Percentiles rank a stretch among this genome's conserved stretches.
Evolutionary conservation across 495 filamentous ascomycete species (phyloP).

Genomic region (Penicillium silybi): DNA sequence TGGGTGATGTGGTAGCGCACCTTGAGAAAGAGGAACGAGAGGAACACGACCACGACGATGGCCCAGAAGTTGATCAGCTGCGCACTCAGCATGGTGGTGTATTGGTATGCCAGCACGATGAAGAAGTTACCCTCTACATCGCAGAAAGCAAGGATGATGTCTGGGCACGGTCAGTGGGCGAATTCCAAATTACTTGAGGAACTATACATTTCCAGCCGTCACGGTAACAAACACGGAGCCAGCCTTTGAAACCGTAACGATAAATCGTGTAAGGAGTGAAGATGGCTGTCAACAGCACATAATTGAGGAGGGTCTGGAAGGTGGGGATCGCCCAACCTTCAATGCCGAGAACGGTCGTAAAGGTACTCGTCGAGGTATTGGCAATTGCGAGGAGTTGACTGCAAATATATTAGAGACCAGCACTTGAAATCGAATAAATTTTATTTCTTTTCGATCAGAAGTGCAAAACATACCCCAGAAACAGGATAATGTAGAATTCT

Average conservation of each 20-base stretch:
- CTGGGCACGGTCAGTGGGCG: slow-evolving; percentile 25
- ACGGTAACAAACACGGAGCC: slow-evolving; percentile 54
- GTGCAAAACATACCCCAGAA: slow-evolving; percentile 65
- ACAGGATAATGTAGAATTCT: slow-evolving; percentile 81
- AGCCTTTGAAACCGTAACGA: slow-evolving; percentile 71
- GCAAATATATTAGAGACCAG: slow-evolving; percentile 2
- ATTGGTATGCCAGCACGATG: slow-evolving; percentile 87
- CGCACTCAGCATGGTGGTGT: slow-evolving; percentile 84
- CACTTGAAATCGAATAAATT: no score
- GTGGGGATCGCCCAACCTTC: slow-evolving; percentile 83
- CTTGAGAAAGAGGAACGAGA: slow-evolving; percentile 75
- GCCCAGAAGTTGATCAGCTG: slow-evolving; percentile 99
- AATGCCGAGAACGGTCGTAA: slow-evolving; percentile 67
- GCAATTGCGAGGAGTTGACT: slow-evolving; percentile 83
- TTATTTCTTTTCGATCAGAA: no score
- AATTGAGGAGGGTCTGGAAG: slow-evolving; percentile 95
- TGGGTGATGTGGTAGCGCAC: slow-evolving; percentile 88
- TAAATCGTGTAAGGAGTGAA: slow-evolving; percentile 83
- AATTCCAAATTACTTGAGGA: not conserved
- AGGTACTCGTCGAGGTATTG: slow-evolving; percentile 86
- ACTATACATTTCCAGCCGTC: slow-evolving; percentile 81
- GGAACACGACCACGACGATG: slow-evolving; percentile 83
- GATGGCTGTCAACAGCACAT: slow-evolving; percentile 74
- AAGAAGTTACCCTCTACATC: slow-evolving; percentile 99
- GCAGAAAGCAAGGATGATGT: slow-evolving; percentile 84